Evolutionary conservation across 2,329 filamentous ascomycete species (phyloP).

Genomic region (Penicillium capsulatum): DNA sequence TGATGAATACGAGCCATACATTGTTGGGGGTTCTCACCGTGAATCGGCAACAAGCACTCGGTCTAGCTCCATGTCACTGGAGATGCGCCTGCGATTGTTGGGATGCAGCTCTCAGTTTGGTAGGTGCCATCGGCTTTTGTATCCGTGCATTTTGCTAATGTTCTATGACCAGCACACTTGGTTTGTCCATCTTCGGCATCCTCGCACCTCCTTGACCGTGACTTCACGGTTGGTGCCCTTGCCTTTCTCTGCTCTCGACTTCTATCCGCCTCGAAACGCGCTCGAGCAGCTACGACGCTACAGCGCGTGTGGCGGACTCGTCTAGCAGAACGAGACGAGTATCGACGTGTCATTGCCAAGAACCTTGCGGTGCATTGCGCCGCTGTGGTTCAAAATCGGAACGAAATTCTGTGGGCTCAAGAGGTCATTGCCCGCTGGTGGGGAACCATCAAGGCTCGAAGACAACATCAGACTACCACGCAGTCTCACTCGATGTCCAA

Average conservation of each 20-base stretch:
- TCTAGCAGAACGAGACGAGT: conserved; percentile 14
- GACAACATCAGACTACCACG: conserved; percentile 7
- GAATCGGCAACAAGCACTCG: background rate
- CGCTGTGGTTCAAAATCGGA: conserved; percentile 43
- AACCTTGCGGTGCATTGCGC: conserved; percentile 41
- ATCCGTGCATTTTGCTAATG: background rate
- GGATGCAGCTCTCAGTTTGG: conserved; percentile 45
- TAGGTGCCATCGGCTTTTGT: conserved; percentile 20
- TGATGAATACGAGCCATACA: conserved; percentile 52
- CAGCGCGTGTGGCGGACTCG: conserved; percentile 50
- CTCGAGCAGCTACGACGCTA: conserved; percentile 51
- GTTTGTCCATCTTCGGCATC: conserved; percentile 31
- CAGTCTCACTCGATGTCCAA: conserved; percentile 2
- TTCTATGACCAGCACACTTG: conserved; percentile 34
- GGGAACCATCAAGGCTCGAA: conserved; percentile 23
- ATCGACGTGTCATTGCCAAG: conserved; percentile 22
- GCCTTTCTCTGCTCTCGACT: conserved; percentile 58
- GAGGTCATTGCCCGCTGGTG: conserved; percentile 35
- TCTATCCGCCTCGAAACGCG: conserved; percentile 47
- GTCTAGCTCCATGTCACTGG: conserved; percentile 19
- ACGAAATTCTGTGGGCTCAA: conserved; percentile 41
- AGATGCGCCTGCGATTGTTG: conserved; percentile 34
- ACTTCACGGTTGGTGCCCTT: conserved; percentile 55
- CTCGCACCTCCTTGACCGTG: conserved; percentile 48
- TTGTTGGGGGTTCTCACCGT: conserved; percentile 18